Evolutionary conservation across 2,329 filamentous ascomycete genomes (phyloP), one percentile per base, ranked within the genome.

Genomic region (Elsinoe australis): DNA sequence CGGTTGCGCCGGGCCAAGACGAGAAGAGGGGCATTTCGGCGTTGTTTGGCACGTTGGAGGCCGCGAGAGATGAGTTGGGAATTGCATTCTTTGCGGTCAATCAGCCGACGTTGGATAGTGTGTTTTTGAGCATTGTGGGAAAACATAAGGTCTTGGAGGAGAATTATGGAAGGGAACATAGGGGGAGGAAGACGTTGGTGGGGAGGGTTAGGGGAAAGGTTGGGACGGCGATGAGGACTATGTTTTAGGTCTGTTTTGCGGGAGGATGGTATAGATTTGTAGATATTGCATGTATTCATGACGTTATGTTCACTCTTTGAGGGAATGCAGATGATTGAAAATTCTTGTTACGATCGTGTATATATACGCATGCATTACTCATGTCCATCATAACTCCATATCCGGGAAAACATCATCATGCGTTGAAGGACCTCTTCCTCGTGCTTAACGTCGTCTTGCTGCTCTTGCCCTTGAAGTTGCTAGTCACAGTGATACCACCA

Each of bases 11-110:
- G 26, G 12, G 12, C 26, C 7, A 29, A 3, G 39, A 32, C 9
- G 39, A 29, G 26, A 32, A 44, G 14, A 15, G 24, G 5, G 39
- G 39, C 9, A 80, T 90, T 17, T 81, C 84, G 0, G 71, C 73
- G 4, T 67, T 94, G 4, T 86, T 92, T 52, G 76, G 82, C 10
- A 59, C 82, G 32, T 70, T 94, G 1, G 89, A 95, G 65, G 77
- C 80, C 55, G 73, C 82, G 53, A 85, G 82, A 58, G 69, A 78
- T 15, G 64, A 67, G 3, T 64, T 95, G 21, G 85, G 85, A 0
- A 75, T 95, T 39, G 83, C 87, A 61, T 87, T 94, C 64, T 95
- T 90, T 65, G 87, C 83, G 42, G 87, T 95, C 54, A 85, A 79
- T 50, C 86, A 87, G 18, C 92, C 87, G 14, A 94, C 87, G 12